A percentile compares a stretch with the other conserved stretches of the same genome.
These are phyloP conservation scores for Lanmaoa rubissima DNA, from an alignment of 768 basidiomycete genomes.

Conservation along the genomic window DNA sequence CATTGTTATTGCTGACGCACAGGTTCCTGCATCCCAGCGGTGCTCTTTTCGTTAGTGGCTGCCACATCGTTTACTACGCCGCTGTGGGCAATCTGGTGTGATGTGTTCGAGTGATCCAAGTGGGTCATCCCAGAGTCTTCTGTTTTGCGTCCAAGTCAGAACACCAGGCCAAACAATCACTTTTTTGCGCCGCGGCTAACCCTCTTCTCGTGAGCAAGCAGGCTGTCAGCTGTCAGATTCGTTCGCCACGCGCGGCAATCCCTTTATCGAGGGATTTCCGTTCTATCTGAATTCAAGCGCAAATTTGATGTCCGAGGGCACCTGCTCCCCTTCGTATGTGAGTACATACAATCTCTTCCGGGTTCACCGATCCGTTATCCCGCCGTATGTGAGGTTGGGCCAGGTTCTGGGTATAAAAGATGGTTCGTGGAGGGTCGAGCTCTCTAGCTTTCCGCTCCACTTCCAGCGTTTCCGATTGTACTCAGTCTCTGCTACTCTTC, in stretches of 20 bases:
- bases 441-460: background rate
- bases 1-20: background rate
- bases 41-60: background rate
- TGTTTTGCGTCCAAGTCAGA: background rate
- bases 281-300: background rate
- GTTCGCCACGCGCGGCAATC: background rate
- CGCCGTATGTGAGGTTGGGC: constrained; percentile 14
- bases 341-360: constrained; percentile 8
- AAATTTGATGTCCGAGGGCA: constrained; percentile 3
- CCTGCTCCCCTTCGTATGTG: background rate
- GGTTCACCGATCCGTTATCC: constrained; percentile 7
- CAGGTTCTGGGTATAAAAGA: constrained; percentile 21
- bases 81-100: background rate
- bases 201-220: background rate
- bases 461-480: background rate
- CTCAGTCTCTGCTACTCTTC: background rate
- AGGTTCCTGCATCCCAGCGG: background rate
- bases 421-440: background rate
- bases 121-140: background rate
- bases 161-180: background rate
- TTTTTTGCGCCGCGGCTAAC: background rate
- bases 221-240: background rate
- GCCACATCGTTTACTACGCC: background rate
- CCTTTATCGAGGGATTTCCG: background rate
- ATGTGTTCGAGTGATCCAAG: background rate